phyloP scores from a whole-genome alignment of 331 rosid genomes.

The Prunus yedoensis region DNA sequence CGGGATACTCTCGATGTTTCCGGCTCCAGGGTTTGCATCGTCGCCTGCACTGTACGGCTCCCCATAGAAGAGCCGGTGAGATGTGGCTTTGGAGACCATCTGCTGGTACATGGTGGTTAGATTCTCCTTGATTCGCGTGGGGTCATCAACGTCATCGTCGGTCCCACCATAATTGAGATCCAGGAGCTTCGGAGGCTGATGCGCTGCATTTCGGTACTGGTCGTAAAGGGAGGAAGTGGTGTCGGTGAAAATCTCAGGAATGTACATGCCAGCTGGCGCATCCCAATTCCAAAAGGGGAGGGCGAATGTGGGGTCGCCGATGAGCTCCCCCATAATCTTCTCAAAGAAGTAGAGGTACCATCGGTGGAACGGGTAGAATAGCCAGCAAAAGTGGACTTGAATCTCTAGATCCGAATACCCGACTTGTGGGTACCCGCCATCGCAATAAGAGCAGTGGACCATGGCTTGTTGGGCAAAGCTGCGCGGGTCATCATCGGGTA shows the following conservation, averaged over 20 bases:
- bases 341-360: conserved; percentile 67
- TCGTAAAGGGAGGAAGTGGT: conserved; percentile 54
- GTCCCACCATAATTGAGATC: conserved; percentile 40
- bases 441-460: conserved; percentile 69
- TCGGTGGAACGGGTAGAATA: conserved; percentile 74
- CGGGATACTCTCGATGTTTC: conserved; percentile 17
- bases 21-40: neutral
- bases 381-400: conserved; percentile 67
- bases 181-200: conserved; percentile 30
- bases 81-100: conserved; percentile 11
- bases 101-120: conserved; percentile 19
- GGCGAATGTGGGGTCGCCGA: conserved; percentile 56
- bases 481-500: conserved; percentile 58
- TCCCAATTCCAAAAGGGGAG: conserved; percentile 84
- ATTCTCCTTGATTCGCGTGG: neutral
- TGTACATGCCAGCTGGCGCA: conserved; percentile 46
- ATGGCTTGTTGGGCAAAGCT: conserved; percentile 56
- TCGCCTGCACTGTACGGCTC: conserved; percentile 9
- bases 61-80: conserved; percentile 15
- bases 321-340: conserved; percentile 58
- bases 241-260: conserved; percentile 46
- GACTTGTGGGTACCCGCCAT: conserved; percentile 50
- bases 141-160: neutral
- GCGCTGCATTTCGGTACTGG: conserved; percentile 29
- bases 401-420: conserved; percentile 54